A percentile compares a stretch with the other conserved stretches of the same genome.
Conservation (phyloP, 2,329 filamentous ascomycete species). For the Sporothrix sp. region DNA sequence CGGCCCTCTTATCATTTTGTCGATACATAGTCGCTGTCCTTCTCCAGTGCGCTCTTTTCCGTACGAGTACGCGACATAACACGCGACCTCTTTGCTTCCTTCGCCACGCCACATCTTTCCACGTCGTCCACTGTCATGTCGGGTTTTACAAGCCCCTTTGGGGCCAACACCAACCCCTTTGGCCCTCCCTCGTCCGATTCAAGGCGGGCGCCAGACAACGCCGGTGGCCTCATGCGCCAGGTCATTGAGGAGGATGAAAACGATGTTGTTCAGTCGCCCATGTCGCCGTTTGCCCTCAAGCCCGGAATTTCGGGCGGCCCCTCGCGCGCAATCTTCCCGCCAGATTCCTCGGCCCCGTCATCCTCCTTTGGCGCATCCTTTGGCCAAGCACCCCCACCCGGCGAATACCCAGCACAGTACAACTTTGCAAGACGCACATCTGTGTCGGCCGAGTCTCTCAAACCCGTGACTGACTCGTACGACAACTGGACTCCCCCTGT, state of each 20-base stretch:
- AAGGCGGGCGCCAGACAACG: slow-evolving; percentile 5
- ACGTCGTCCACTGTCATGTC: slow-evolving; percentile 44
- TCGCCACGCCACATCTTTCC: no score
- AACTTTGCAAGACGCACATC: slow-evolving; percentile 89
- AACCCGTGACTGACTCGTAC: slow-evolving; percentile 71
- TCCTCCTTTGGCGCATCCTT: slow-evolving; percentile 34
- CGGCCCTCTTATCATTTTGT: not conserved
- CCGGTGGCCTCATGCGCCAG: slow-evolving; percentile 33
- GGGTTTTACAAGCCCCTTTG: slow-evolving; percentile 65
- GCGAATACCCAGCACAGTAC: slow-evolving; percentile 82
- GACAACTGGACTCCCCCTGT: slow-evolving; percentile 86
- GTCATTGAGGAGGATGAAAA: slow-evolving; percentile 79
- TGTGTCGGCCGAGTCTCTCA: slow-evolving; percentile 91
- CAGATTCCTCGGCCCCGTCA: slow-evolving; percentile 2
- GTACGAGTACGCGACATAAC: no score
- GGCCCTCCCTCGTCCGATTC: slow-evolving; percentile 37
- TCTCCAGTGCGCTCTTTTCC: no score
- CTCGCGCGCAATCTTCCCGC: slow-evolving; percentile 4
- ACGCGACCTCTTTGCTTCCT: no score
- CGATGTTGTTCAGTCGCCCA: slow-evolving; percentile 58
- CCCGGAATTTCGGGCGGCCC: not conserved
- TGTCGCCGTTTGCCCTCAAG: slow-evolving; percentile 36
- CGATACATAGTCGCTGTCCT: no score
- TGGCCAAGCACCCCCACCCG: slow-evolving; percentile 43
- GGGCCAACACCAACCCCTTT: slow-evolving; percentile 63